Evolutionary conservation across 257 asterid species (phyloP), one percentile per base, ranked within the genome.

Genomic region (Cordia subcordata): DNA sequence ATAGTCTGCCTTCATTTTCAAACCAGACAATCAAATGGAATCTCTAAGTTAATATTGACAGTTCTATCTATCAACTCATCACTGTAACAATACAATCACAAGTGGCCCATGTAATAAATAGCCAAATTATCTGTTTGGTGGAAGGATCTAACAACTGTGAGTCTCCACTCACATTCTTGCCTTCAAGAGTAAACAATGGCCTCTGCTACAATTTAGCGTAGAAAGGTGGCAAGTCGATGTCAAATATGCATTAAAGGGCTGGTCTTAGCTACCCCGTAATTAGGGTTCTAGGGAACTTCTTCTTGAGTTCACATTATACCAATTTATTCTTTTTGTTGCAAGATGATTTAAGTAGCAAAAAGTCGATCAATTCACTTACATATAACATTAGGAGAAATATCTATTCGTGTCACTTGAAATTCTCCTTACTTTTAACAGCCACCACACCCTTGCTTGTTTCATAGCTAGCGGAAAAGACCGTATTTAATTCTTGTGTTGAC

Each of bases 401-500:
- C 35, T 27, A 27, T 27, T 1, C 4, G 35, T 27, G 35, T 27
- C 35, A 27, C 3, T 1, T 6, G 4, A 1, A 27, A 27, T 27
- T 1, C 6, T 27, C 35, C 35, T 27, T 27, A 27, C 3, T n/a
- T n/a, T 27, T 1, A 27, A 27, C 35, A 27, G 6, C 6, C 3
- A 27, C 35, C 59, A 50, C 72, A 60, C 67, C n/a, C 62, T 57
- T 62, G 71, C 33, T 50, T 55, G 49, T 75, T 70, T 75, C 58
- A 67, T 58, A 66, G 64, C n/a, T n/a, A n/a, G n/a, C n/a, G n/a
- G n/a, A n/a, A 45, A 53, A 55, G 60, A 47, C 69, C 33, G 53
- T 49, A 49, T 55, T 60, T 58, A 72, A 75, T 55, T 67, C 77
- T 66, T 55, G 53, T 62, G 60, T 64, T 68, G 71, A 53, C 61